Conservation (phyloP, 139 green algal species). For the Edaphochlamys debaryana region DNA sequence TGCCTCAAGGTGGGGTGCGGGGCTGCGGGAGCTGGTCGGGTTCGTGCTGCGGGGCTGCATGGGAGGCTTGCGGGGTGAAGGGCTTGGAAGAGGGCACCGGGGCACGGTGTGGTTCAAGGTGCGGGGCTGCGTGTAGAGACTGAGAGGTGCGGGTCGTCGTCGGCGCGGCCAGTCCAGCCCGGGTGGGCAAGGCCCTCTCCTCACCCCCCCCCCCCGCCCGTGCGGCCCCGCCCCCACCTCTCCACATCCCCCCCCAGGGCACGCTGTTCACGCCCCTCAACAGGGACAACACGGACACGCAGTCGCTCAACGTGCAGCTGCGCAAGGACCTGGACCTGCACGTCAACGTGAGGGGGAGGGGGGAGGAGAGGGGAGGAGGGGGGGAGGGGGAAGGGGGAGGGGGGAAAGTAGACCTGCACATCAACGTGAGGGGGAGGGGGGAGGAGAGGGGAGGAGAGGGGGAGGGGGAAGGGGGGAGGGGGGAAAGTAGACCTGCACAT, state of each 20-base stretch:
- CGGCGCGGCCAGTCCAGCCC: too few species aligned
- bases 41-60: neutral
- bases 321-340: conserved; percentile 92
- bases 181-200: too few species aligned
- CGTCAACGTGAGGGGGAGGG: conserved; percentile 86
- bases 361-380: neutral
- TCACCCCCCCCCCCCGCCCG: too few species aligned
- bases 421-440: conserved; percentile 86
- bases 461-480: neutral
- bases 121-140: too few species aligned
- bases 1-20: conserved; percentile 66
- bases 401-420: conserved; percentile 89
- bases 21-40: neutral
- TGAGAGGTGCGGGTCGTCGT: too few species aligned
- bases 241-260: conserved; percentile 45
- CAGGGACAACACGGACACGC: conserved; percentile 63
- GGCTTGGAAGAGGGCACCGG: neutral
- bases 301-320: conserved; percentile 94
- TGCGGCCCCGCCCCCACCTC: too few species aligned
- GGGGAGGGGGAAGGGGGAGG: neutral
- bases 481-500: conserved; percentile 93
- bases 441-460: too few species aligned
- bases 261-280: conserved; percentile 85
- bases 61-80: neutral
- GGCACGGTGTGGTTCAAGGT: too few species aligned